phyloP scores from a whole-genome alignment of 2,329 filamentous ascomycete species.

The Passalora sequoiae region DNA sequence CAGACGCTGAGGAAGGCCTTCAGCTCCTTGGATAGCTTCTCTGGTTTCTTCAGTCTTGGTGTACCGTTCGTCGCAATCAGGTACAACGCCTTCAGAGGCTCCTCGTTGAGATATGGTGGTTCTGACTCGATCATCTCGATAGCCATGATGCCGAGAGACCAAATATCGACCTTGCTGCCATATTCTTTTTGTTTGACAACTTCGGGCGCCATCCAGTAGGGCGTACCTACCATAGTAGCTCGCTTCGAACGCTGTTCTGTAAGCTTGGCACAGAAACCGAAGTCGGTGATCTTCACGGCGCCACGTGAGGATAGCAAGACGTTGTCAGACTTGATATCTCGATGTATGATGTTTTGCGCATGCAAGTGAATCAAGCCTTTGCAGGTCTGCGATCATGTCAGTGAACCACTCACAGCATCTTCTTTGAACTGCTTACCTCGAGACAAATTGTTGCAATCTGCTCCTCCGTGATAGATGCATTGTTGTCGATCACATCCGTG shows the following conservation, averaged over 20 bases:
- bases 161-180: slow-evolving; percentile 96
- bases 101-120: slow-evolving; percentile 95
- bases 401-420: too few species aligned
- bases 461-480: slow-evolving; percentile 85
- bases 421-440: slow-evolving; percentile 78
- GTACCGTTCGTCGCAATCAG: slow-evolving; percentile 98
- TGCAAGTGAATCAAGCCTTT: slow-evolving; percentile 91
- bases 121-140: slow-evolving; percentile 99
- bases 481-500: slow-evolving; percentile 98
- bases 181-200: slow-evolving; percentile 99
- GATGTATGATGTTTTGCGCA: slow-evolving; percentile 93
- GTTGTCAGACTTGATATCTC: slow-evolving; percentile 99
- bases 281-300: slow-evolving; percentile 94
- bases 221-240: slow-evolving; percentile 97
- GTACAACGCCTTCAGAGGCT: slow-evolving; percentile 93
- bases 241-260: slow-evolving; percentile 96
- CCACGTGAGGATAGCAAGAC: slow-evolving; percentile 89
- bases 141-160: slow-evolving; percentile 98
- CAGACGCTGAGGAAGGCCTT: slow-evolving; percentile 96
- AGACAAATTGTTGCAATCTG: slow-evolving; percentile 96
- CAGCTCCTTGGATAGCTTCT: slow-evolving; percentile 95
- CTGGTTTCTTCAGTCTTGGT: slow-evolving; percentile 92
- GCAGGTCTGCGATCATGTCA: slow-evolving; percentile 92
- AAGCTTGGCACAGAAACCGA: slow-evolving; percentile 97
- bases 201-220: slow-evolving; percentile 99